Base-by-base conservation (phyloP, 2,329 filamentous ascomycete species). In the Pseudopyricularia javanii region DNA sequence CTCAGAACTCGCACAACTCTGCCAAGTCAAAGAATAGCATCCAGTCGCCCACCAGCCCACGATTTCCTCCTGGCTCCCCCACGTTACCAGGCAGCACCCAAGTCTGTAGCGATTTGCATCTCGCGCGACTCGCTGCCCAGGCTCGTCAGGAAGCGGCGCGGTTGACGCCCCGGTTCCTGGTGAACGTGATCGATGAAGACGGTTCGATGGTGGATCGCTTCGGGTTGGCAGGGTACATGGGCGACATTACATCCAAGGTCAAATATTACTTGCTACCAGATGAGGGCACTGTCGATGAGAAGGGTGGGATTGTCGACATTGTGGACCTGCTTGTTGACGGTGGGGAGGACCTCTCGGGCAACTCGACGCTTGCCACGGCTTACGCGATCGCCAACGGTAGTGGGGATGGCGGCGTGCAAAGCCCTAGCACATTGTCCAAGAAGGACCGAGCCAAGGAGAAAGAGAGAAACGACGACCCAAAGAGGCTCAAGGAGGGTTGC, bases 71-170 rank as follows among this genome's bases (percentile, higher is more conserved):
- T 28, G 33, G 34, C n/a, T n/a, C 15, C 8, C 57, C 34, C 17
- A 55, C 47, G 50, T 54, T 54, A 53, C 22, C 14, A 22, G 60
- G 68, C 52, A 75, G 70, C 54, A n/a, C 14, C 11, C 37, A n/a
- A 20, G n/a, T 43, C 14, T 43, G 37, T 20, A 43, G n/a, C 17
- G 70, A 77, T 57, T 72, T 79, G 15, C 64, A 69, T 52, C 60
- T 68, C 20, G 73, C 83, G 1, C 79, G 85, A 0, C 69, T 82
- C 7, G 76, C 79, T 15, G 86, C 86, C 0, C 85, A 90, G 62
- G 67, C 74, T 0, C 75, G 85, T 1, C 74, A 88, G 22, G 78
- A 86, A 35, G 71, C 74, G 20, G 80, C 82, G 0, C 71, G 74
- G 22, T 67, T 68, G 24, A 60, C 67, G 1, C 79, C 80, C 1